Base-by-base conservation (phyloP, 2,329 filamentous ascomycete species). In the Fusarium sp. region DNA sequence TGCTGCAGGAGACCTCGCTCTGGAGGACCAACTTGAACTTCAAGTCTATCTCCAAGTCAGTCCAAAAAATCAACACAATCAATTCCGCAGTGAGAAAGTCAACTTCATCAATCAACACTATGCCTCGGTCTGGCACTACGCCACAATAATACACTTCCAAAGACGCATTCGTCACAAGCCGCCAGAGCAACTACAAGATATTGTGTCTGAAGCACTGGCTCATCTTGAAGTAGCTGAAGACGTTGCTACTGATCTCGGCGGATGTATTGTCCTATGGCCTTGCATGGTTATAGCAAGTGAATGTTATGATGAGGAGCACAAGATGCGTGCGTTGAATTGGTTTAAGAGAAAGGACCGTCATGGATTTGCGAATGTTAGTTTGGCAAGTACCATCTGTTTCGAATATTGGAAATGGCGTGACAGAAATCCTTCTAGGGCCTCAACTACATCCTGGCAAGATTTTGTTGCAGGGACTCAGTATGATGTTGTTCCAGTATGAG, bases 51-150 rank as follows among this genome's bases (percentile, higher is more conserved):
- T 23, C 0, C 3, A 23, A 33, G 21, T 33, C 15, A 2, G 1
- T 0, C 10, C 21, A 11, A 33, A 1, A 0, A 23, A 15, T 0
- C 30, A 23, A 9, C 5, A 50, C 3, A 5, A 19, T 23, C 21
- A 2, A 23, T 6, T 50, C 3, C 21, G 15, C 16, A 33, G 30
- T 13, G 9, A 23, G 4, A 50, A 33, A 2, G 4, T 50, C 10
- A 33, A 19, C 2, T 50, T 23, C 7, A 50, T 50, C 16, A 33
- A 2, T 7, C 47, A 50, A 2, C 30, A 23, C 5, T 33, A 19
- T 9, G 10, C 21, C 8, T 50, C 30, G 1, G 21, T 50, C 1
- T 50, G 47, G 47, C 21, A 50, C 21, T 33, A 33, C 30, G 28
- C 47, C 1, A 33, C 10, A 4, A 32, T 32, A 19, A 33, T 50